phyloP scores from a whole-genome alignment of 345 rosid genomes.

The Punica granatum region DNA sequence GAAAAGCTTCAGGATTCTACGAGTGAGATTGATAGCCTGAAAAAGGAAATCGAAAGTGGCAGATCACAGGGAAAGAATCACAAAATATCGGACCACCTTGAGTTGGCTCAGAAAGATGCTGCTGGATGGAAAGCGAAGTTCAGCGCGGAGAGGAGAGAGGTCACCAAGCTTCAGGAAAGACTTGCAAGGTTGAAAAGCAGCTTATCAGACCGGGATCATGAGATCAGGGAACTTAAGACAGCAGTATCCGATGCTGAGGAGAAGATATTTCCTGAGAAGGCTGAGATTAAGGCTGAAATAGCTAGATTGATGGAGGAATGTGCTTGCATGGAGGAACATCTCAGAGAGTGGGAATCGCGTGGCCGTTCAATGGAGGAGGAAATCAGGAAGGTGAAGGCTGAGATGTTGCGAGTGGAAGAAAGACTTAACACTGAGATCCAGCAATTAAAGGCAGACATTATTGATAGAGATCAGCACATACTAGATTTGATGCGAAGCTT shows the following conservation, averaged over 20 bases:
- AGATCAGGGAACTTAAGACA: conserved; percentile 44
- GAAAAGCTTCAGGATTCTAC: conserved; percentile 50
- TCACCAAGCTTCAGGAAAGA: conserved; percentile 52
- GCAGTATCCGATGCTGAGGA: conserved; percentile 58
- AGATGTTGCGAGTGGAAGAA: conserved; percentile 36
- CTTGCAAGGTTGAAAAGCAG: conserved; percentile 41
- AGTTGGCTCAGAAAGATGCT: conserved; percentile 43
- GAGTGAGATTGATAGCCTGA: conserved; percentile 42
- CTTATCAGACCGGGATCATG: conserved; percentile 62
- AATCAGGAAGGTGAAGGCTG: conserved; percentile 35
- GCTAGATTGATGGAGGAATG: conserved; percentile 42
- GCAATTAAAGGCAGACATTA: conserved; percentile 35
- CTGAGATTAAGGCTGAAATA: conserved; percentile 55
- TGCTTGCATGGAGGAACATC: conserved; percentile 31
- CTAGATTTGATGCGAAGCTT: conserved; percentile 27
- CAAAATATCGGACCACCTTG: conserved; percentile 35
- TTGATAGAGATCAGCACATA: conserved; percentile 24
- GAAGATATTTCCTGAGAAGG: conserved; percentile 57
- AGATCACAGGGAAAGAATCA: conserved; percentile 20
- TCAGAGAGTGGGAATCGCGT: conserved; percentile 57
- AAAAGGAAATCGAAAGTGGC: conserved; percentile 29
- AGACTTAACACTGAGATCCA: conserved; percentile 26
- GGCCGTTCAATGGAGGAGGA: conserved; percentile 58
- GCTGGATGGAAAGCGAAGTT: conserved; percentile 38
- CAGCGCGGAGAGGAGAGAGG: conserved; percentile 44